A percentile compares a stretch with the other conserved stretches of the same genome.
Conservation (phyloP, 2,329 filamentous ascomycete genomes). For the Fusarium mangiferae region DNA sequence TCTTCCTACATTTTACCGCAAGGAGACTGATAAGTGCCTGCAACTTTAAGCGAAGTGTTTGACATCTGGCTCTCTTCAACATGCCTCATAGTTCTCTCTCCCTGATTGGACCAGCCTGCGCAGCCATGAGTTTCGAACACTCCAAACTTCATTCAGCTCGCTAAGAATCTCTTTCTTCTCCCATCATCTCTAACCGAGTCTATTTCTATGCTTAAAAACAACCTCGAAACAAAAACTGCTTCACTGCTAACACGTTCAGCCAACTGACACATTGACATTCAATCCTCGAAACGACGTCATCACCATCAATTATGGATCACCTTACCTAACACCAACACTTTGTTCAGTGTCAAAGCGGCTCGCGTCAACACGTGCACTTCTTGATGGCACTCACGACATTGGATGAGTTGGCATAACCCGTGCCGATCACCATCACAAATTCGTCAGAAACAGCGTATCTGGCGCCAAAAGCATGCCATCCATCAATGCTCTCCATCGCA, state of each 20-base stretch:
- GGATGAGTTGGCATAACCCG: neutral
- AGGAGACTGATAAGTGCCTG: neutral
- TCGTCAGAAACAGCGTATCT: neutral
- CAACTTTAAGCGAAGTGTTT: neutral
- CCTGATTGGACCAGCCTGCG: neutral
- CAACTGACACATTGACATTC: neutral
- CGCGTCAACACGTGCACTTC: slow-evolving; percentile 8
- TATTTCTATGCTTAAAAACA: neutral
- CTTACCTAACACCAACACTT: neutral
- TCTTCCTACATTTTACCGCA: neutral
- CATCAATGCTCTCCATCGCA: neutral
- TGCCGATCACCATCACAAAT: slow-evolving; percentile 23
- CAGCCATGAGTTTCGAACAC: neutral
- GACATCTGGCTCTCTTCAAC: neutral
- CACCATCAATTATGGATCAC: slow-evolving; percentile 1
- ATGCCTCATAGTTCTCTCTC: neutral
- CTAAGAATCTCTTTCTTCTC: neutral
- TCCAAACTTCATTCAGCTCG: neutral
- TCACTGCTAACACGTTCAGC: neutral
- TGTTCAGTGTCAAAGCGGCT: neutral
- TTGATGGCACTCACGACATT: neutral
- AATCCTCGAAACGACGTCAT: neutral
- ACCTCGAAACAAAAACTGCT: neutral
- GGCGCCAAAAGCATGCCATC: neutral
- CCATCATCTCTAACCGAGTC: neutral